Evolutionary conservation across 371 early-diverging fungal genomes (phyloP), one percentile per base, ranked within the genome.

Genomic region (Gilbertella persicaria): DNA sequence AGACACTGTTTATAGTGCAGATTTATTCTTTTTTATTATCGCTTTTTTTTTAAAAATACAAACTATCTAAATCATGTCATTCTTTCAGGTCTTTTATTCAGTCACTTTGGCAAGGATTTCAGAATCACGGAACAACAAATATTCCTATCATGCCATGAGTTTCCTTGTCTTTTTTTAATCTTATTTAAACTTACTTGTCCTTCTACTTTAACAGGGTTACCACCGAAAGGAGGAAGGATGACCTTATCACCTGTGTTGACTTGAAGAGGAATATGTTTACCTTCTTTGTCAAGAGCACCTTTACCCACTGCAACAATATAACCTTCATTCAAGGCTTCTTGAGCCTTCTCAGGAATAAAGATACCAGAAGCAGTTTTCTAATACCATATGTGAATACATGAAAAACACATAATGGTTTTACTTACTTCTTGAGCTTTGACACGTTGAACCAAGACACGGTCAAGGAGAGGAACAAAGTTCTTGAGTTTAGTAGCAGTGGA

Each of bases 291-390:
- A 38, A 90, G 65, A 52, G 82, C 77, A 52, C 99, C 99, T 60
- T 94, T 94, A 39, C 99, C 99, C 35, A 91, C 93, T 30, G 97
- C 93, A 66, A 98, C 73, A 47, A 99, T 95, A 50, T 88, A 53
- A 50, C 92, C 99, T 74, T 95, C 93, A 81, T 97, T 94, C 53
- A 94, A 72, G 37, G 89, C 66, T 81, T 97, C 97, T 69, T 96
- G 94, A 16, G 97, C 91, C 84, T 96, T 96, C 71, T 98, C 96
- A 43, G 99, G 99, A 46, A 99, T 94, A 71, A 82, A 90, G 66
- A 99, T 85, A 69, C 99, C 99, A 14, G 92, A 73, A 29, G 94
- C 90, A 35, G 98, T 98, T 82, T 94, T 84, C 93, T 95, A 75
- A n/a, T 20, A 35, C 0, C 30, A 30, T 29, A 6, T 28, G 23